A percentile compares a stretch with the other conserved stretches of the same genome.
Evolutionary conservation across 176 grass and related monocot species (phyloP).

Genomic region (Oryza australiensis): DNA sequence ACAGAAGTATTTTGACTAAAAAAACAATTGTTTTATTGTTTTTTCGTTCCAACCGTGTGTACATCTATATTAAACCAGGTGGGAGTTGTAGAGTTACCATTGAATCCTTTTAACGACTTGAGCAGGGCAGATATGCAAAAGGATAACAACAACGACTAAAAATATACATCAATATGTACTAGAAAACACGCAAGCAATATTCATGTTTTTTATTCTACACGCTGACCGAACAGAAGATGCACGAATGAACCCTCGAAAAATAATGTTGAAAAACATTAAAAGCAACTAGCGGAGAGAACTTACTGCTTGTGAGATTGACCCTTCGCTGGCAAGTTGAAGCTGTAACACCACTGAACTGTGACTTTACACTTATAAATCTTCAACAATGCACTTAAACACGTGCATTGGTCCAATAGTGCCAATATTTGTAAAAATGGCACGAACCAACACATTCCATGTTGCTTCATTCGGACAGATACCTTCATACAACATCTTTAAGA

Average conservation of each 20-base stretch:
- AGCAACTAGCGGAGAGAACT: neutral
- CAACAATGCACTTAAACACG: conserved; percentile 49
- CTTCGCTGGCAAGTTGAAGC: conserved; percentile 23
- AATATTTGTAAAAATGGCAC: conserved; percentile 42
- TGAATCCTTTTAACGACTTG: neutral
- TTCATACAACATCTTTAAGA: conserved; percentile 82
- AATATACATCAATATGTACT: neutral
- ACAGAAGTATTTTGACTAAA: conserved; percentile 1
- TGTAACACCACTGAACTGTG: neutral
- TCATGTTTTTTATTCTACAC: neutral
- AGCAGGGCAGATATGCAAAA: neutral
- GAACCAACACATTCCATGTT: conserved; percentile 76
- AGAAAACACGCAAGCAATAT: conserved; percentile 9
- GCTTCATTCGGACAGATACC: conserved; percentile 76
- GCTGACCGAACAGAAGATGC: conserved; percentile 9
- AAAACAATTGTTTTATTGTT: neutral
- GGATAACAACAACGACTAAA: neutral
- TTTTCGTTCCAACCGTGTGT: neutral
- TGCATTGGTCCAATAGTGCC: conserved; percentile 31
- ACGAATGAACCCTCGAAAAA: neutral
- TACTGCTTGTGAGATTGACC: neutral
- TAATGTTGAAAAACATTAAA: neutral
- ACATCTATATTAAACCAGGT: neutral
- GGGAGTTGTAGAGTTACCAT: neutral
- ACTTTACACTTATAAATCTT: conserved; percentile 21